Percentiles rank a stretch among this genome's conserved stretches.
Evolutionary conservation across 2,329 filamentous ascomycete genomes (phyloP).

Genomic region (Aspergillus unguis): DNA sequence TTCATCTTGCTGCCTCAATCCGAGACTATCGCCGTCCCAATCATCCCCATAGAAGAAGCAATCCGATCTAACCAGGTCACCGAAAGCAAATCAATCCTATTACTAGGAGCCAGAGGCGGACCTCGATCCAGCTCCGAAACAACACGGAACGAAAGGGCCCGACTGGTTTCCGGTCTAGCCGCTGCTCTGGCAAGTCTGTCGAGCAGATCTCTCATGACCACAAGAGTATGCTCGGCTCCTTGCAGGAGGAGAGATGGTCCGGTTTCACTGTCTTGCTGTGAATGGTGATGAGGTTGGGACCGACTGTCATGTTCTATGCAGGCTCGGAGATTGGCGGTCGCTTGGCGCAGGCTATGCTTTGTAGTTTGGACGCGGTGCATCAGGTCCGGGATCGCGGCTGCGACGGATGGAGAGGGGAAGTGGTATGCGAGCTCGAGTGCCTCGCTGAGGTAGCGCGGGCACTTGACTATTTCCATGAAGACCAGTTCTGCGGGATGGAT

Average conservation of each 20-base stretch:
- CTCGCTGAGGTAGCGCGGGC: slow-evolving; percentile 28
- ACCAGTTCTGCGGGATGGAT: slow-evolving; percentile 8
- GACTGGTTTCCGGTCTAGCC: slow-evolving; percentile 8
- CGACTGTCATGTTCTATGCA: slow-evolving; percentile 2
- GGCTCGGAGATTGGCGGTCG: neutral
- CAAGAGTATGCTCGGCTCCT: slow-evolving; percentile 24
- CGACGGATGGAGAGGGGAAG: neutral
- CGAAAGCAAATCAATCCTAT: slow-evolving; percentile 13
- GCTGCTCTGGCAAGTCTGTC: slow-evolving; percentile 15
- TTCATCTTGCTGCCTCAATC: neutral
- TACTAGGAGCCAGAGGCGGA: slow-evolving; percentile 21
- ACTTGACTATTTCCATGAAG: slow-evolving; percentile 29
- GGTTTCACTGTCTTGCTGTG: neutral
- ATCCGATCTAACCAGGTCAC: slow-evolving; percentile 32
- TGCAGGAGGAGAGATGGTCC: slow-evolving; percentile 24
- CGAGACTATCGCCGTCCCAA: slow-evolving; percentile 23
- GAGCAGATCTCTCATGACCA: slow-evolving; percentile 19
- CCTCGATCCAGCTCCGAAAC: slow-evolving; percentile 26
- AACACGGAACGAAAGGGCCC: slow-evolving; percentile 24
- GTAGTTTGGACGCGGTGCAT: slow-evolving; percentile 1
- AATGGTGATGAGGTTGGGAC: neutral
- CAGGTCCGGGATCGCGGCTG: slow-evolving; percentile 6
- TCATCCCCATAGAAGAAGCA: slow-evolving; percentile 33
- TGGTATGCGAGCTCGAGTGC: slow-evolving; percentile 7
- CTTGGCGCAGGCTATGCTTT: neutral